Conservation (phyloP, 2,329 filamentous ascomycete genomes). For the Cytospora piceicola region DNA sequence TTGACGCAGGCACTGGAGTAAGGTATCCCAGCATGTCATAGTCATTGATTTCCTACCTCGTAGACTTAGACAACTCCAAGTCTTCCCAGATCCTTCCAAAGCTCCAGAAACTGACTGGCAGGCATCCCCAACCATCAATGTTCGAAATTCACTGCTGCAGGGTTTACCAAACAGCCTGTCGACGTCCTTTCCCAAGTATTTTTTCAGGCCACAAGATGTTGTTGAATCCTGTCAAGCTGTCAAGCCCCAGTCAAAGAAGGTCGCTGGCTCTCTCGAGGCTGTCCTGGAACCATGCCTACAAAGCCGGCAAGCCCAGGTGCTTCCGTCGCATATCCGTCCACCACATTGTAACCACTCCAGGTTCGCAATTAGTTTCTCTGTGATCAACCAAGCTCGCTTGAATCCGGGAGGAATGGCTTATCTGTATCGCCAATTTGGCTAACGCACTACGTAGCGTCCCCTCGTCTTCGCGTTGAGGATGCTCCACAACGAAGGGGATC, state of each 20-base stretch:
- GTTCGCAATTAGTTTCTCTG: too few species aligned
- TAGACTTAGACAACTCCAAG: conserved; percentile 15
- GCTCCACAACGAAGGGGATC: neutral
- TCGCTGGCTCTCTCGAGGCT: neutral
- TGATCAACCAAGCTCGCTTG: too few species aligned
- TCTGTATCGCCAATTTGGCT: neutral
- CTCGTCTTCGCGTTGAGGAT: neutral
- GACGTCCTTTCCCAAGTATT: too few species aligned
- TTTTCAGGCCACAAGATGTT: too few species aligned
- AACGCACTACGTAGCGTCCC: neutral
- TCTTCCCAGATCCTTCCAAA: neutral
- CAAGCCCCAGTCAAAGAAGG: neutral
- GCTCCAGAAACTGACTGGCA: too few species aligned
- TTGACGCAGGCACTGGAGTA: conserved; percentile 30
- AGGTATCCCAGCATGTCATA: conserved; percentile 29
- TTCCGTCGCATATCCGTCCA: too few species aligned
- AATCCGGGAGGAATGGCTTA: too few species aligned
- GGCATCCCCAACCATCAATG: too few species aligned
- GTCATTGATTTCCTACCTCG: neutral
- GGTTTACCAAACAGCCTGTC: too few species aligned
- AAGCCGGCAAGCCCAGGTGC: too few species aligned
- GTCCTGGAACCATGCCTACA: neutral
- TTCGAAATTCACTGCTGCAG: too few species aligned
- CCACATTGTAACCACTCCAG: too few species aligned
- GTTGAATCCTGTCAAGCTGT: neutral